phyloP scores from a whole-genome alignment of 768 basidiomycete genomes.

The Lactarius psammicola region DNA sequence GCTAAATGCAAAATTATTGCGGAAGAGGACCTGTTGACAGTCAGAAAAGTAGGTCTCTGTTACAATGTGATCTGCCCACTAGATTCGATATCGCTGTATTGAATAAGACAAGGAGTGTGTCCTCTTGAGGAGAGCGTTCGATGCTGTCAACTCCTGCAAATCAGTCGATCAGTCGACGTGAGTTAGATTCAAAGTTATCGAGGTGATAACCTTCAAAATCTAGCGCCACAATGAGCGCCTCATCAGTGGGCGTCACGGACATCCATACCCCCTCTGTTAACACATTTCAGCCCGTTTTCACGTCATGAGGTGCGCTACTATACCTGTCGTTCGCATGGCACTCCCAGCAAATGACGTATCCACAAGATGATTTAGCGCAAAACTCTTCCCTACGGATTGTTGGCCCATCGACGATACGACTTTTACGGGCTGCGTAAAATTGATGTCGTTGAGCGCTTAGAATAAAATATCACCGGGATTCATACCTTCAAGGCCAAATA shows the following conservation, averaged over 20 bases:
- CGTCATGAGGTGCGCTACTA: too few species aligned
- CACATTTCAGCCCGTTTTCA: not conserved
- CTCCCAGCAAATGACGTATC: constrained; percentile 67
- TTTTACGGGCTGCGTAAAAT: constrained; percentile 47
- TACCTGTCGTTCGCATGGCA: constrained; percentile 59
- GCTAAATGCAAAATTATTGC: constrained; percentile 63
- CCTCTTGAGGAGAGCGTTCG: constrained; percentile 62
- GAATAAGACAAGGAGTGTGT: constrained; percentile 60
- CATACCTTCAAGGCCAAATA: constrained; percentile 59
- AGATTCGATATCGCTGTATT: constrained; percentile 66
- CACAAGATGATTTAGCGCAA: constrained; percentile 55
- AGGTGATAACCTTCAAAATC: constrained; percentile 61
- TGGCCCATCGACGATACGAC: constrained; percentile 71
- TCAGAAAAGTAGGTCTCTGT: not conserved
- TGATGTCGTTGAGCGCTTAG: not conserved
- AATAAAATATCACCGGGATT: too few species aligned
- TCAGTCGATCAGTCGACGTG: not conserved
- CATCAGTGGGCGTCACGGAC: constrained; percentile 61
- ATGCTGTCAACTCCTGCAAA: constrained; percentile 59
- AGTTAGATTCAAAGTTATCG: not conserved
- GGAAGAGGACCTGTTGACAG: constrained; percentile 51
- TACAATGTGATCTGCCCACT: constrained; percentile 33
- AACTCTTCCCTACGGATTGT: constrained; percentile 65
- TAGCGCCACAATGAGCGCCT: constrained; percentile 53
- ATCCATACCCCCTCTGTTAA: constrained; percentile 59